Conservation (phyloP, 2,329 filamentous ascomycete species). For the Curvularia lunata region DNA sequence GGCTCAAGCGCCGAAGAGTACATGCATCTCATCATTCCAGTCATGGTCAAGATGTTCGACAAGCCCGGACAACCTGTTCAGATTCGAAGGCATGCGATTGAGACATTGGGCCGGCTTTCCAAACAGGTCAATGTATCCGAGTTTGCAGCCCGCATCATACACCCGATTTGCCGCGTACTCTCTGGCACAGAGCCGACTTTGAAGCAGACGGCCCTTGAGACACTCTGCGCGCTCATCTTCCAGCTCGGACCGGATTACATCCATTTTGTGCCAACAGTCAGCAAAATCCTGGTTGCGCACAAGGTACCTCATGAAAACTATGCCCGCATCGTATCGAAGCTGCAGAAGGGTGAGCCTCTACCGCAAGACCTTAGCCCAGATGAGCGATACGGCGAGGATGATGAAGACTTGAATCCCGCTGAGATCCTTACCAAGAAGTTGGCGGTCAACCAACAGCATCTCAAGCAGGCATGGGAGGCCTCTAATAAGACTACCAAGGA, state of each 20-base stretch:
- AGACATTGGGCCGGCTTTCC: constrained; percentile 92
- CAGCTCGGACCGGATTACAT: constrained; percentile 95
- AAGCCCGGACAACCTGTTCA: constrained; percentile 80
- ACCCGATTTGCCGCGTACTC: constrained; percentile 85
- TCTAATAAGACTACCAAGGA: constrained; percentile 96
- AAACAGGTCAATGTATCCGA: constrained; percentile 97
- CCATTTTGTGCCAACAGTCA: constrained; percentile 91
- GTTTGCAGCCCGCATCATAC: constrained; percentile 94
- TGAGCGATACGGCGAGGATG: constrained; percentile 75
- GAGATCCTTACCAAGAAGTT: constrained; percentile 92
- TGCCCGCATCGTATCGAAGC: constrained; percentile 86
- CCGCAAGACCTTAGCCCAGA: constrained; percentile 93
- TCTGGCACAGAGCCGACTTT: constrained; percentile 74
- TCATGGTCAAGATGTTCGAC: constrained; percentile 93
- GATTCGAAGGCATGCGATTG: constrained; percentile 86
- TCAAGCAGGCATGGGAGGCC: constrained; percentile 97
- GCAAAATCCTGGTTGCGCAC: constrained; percentile 78
- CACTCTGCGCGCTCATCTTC: constrained; percentile 91
- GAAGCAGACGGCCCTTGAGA: constrained; percentile 85
- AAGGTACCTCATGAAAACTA: constrained; percentile 91
- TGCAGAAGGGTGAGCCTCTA: constrained; percentile 93
- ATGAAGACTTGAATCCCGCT: constrained; percentile 80
- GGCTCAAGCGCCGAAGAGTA: constrained; percentile 96
- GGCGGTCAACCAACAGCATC: constrained; percentile 95
- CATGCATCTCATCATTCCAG: constrained; percentile 97